Percentiles rank a stretch among this genome's conserved stretches.
Conservation (phyloP, 768 basidiomycete species). For the Candolleomyces aberdarensis region DNA sequence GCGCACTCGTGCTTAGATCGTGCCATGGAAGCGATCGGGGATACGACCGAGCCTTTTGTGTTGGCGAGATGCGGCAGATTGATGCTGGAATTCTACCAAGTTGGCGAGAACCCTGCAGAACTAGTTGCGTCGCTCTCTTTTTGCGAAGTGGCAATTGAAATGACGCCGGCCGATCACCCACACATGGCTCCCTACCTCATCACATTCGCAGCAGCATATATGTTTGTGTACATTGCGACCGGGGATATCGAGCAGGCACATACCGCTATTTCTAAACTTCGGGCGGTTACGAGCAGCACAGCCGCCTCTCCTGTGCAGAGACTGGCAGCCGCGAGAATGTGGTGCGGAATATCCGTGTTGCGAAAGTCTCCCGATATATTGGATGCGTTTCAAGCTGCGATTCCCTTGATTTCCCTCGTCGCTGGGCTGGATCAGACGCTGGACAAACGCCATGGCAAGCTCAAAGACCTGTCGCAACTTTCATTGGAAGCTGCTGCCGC, state of each 20-base stretch:
- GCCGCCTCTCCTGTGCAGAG: conserved; percentile 5
- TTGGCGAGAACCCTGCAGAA: not conserved
- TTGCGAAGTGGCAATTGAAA: not conserved
- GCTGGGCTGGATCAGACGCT: conserved; percentile 18
- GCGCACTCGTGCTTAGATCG: not conserved
- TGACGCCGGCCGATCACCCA: not conserved
- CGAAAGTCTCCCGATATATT: not conserved
- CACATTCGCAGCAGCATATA: not conserved
- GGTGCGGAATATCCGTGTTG: conserved; percentile 2
- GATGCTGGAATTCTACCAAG: not conserved
- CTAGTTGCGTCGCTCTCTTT: not conserved
- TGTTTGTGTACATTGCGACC: not conserved
- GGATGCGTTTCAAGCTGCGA: conserved; percentile 10
- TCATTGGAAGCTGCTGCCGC: conserved; percentile 14
- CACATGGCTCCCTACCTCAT: not conserved
- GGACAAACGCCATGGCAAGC: conserved; percentile 8
- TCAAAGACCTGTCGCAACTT: conserved; percentile 9
- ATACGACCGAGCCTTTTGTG: not conserved
- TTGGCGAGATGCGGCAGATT: not conserved
- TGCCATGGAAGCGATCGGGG: not conserved
- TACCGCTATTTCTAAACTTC: not conserved
- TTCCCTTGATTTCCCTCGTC: conserved; percentile 13
- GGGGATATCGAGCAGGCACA: not conserved
- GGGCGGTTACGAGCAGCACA: not conserved
- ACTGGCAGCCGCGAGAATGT: conserved; percentile 10